These are phyloP conservation scores for Apiospora rasikravindrae DNA, from an alignment of 2,329 filamentous ascomycete genomes.

Conservation along the genomic window DNA sequence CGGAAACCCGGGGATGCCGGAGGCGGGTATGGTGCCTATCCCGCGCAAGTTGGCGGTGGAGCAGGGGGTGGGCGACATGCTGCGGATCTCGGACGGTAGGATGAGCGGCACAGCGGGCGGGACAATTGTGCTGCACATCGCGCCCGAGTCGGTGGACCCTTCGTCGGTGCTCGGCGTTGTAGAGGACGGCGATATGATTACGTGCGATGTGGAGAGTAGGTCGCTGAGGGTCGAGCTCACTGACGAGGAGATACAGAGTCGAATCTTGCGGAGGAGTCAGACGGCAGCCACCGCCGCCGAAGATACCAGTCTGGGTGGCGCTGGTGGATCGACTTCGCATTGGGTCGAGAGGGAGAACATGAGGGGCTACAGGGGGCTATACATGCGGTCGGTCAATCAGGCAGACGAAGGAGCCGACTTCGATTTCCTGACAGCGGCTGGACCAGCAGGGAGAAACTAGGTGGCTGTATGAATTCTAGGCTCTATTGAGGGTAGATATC, in stretches of 20 bases:
- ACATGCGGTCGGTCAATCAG: constrained; percentile 64
- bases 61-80: constrained; percentile 77
- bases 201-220: constrained; percentile 74
- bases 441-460: constrained; percentile 26
- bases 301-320: constrained; percentile 27
- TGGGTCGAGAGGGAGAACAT: constrained; percentile 45
- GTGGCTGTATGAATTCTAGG: neutral
- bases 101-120: constrained; percentile 89
- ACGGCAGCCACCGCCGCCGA: constrained; percentile 26
- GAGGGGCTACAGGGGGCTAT: constrained; percentile 64
- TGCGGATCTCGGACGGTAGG: constrained; percentile 84
- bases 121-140: constrained; percentile 88
- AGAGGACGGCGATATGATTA: constrained; percentile 76
- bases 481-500: neutral
- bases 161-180: constrained; percentile 81
- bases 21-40: constrained; percentile 68
- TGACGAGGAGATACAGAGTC: constrained; percentile 69
- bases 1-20: constrained; percentile 91
- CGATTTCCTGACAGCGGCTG: constrained; percentile 61
- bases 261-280: constrained; percentile 66
- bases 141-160: constrained; percentile 80
- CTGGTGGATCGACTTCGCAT: constrained; percentile 28
- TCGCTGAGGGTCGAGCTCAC: constrained; percentile 64
- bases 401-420: constrained; percentile 66
- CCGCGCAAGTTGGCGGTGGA: constrained; percentile 76